These are phyloP conservation scores for Vigna trinervia DNA, from an alignment of 306 rosid species.

Conservation along the genomic window DNA sequence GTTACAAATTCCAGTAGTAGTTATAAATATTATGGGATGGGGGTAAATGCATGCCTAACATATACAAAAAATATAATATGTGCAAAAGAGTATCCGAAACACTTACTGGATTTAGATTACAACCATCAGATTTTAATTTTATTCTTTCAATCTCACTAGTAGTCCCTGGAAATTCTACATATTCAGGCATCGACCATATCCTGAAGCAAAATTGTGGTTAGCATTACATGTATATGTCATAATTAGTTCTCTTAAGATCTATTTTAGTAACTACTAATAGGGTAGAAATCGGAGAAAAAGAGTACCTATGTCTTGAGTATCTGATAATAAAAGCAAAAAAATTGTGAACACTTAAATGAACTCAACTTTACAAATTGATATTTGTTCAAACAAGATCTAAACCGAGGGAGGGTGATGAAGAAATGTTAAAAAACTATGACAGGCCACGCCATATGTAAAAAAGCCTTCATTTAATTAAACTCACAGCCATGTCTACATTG, in stretches of 20 bases:
- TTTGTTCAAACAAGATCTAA: slow-evolving; percentile 5
- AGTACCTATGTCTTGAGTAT: background rate
- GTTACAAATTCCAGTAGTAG: slow-evolving; percentile 9
- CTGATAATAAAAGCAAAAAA: slow-evolving; percentile 29
- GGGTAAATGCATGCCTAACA: background rate
- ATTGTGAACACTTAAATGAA: slow-evolving; percentile 29
- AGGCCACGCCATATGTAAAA: slow-evolving; percentile 12
- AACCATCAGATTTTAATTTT: slow-evolving; percentile 51
- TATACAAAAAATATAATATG: background rate
- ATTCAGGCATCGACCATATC: slow-evolving; percentile 71
- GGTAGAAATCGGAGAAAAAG: slow-evolving; percentile 13
- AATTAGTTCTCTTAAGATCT: slow-evolving; percentile 31
- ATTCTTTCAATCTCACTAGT: slow-evolving; percentile 51
- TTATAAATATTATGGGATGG: background rate
- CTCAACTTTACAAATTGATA: slow-evolving; percentile 7
- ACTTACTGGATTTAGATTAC: slow-evolving; percentile 70
- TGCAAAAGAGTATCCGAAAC: slow-evolving; percentile 19
- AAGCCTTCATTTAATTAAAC: slow-evolving; percentile 11
- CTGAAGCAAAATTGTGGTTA: slow-evolving; percentile 54
- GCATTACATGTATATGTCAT: slow-evolving; percentile 34
- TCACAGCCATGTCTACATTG: background rate
- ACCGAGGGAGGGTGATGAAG: background rate
- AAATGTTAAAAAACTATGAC: slow-evolving; percentile 4
- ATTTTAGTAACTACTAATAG: slow-evolving; percentile 15
- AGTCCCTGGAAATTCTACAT: slow-evolving; percentile 55